A percentile compares a stretch with the other conserved stretches of the same genome.
Conservation (phyloP, 2,329 filamentous ascomycete species). For the Zasmidium cellare region DNA sequence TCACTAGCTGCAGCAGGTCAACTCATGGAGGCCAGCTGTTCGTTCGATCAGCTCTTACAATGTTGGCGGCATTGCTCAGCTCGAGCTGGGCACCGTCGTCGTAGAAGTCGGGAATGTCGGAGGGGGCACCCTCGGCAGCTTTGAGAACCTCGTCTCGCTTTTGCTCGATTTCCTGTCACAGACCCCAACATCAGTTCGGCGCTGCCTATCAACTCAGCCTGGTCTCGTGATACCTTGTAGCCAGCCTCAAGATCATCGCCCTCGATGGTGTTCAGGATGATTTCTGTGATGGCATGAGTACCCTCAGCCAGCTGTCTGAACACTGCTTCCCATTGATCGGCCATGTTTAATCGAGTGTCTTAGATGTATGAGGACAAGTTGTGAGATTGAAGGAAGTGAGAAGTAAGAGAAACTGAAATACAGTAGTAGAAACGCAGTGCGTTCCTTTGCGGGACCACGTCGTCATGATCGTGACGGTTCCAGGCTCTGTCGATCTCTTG, state of each 20-base stretch:
- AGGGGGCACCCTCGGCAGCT: conserved; percentile 16
- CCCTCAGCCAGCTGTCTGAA: conserved; percentile 24
- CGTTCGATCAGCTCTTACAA: conserved; percentile 8
- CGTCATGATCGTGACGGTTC: no score
- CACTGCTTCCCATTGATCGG: conserved; percentile 23
- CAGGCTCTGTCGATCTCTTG: no score
- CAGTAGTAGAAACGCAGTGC: no score
- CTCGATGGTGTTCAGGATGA: conserved; percentile 21
- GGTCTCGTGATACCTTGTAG: conserved; percentile 16
- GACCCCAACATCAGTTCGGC: not conserved
- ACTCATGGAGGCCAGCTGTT: not conserved
- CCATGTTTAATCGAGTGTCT: conserved; percentile 14
- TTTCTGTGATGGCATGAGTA: conserved; percentile 21
- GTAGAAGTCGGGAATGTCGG: conserved; percentile 22
- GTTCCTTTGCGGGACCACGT: no score
- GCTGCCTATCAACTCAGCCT: not conserved
- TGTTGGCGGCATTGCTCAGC: conserved; percentile 21
- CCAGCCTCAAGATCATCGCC: conserved; percentile 19
- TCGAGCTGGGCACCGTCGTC: conserved; percentile 22
- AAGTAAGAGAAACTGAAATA: no score
- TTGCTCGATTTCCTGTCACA: conserved; percentile 18
- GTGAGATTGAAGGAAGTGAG: no score
- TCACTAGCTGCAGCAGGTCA: conserved; percentile 12
- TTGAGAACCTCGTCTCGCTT: conserved; percentile 19
- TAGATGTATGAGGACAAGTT: not conserved